Evolutionary conservation across 2,329 filamentous ascomycete species (phyloP).

Genomic region (Stagonosporopsis rhizophila): DNA sequence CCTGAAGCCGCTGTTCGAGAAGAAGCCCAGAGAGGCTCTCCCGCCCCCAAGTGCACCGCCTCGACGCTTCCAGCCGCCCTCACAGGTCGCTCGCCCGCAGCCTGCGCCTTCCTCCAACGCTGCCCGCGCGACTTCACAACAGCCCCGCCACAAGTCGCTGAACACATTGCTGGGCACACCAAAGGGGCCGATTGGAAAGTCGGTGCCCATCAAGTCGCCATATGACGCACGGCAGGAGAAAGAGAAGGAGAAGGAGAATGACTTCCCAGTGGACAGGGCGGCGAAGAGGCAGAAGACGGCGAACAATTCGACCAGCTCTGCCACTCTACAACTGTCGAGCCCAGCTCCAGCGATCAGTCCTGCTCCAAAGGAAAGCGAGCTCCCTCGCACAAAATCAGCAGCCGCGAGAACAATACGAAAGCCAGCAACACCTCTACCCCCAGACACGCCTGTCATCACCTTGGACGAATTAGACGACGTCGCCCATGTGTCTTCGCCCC

Average conservation of each 20-base stretch:
- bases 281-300: constrained; percentile 50
- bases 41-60: constrained; percentile 24
- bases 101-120: constrained; percentile 21
- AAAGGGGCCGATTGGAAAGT: constrained; percentile 68
- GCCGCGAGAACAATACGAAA: constrained; percentile 31
- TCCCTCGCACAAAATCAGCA: constrained; percentile 33
- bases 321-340: constrained; percentile 21
- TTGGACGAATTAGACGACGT: constrained; percentile 42
- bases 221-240: constrained; percentile 62
- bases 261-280: constrained; percentile 43
- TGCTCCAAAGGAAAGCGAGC: constrained; percentile 24
- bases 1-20: constrained; percentile 75
- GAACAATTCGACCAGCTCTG: constrained; percentile 17
- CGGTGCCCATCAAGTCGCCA: constrained; percentile 67
- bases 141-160: constrained; percentile 64
- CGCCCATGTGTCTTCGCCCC: constrained; percentile 28
- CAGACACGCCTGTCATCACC: constrained; percentile 43
- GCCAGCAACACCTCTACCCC: constrained; percentile 27
- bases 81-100: constrained; percentile 24
- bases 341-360: constrained; percentile 20
- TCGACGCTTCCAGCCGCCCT: constrained; percentile 30
- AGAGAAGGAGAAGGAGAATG: constrained; percentile 35
- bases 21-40: constrained; percentile 59
- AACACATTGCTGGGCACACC: constrained; percentile 71
- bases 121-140: constrained; percentile 34